Base-by-base conservation (phyloP, 352 stramenopile genomes). In the Phytopythium litorale region DNA sequence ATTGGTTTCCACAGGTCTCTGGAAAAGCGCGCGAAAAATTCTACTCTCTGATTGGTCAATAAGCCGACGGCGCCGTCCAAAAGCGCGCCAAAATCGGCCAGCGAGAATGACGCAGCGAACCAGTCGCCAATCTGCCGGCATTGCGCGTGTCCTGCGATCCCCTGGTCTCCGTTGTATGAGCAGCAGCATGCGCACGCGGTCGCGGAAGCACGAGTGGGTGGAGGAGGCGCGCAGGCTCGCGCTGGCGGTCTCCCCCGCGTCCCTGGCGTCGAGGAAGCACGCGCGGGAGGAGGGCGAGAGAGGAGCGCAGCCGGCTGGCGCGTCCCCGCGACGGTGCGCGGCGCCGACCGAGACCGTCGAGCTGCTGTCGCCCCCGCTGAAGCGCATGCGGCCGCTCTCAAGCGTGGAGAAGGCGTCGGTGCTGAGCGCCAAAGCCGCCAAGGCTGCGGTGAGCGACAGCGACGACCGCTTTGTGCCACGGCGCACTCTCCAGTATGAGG, bases 121-220 rank as follows among this genome's bases (percentile, higher is more conserved):
- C 53, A 58, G 4, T 58, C 15, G 35, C 35, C 35, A 49, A 48
- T 58, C 53, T 12, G 53, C 53, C 21, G 4, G 48, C 23, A 13
- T 13, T 18, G 9, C 12, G 23, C 46, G 23, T 11, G 11, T 9
- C 1, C 42, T 4, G 30, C 7, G 46, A 33, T 25, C 4, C 21
- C 5, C 46, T 11, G 4, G 2, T 0, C 23, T 3, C 1, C 21
- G 3, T 4, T 23, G 21, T 25, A 54, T 25, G 48, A 15, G 12
- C 12, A 54, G 12, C 25, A 21, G 13, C 3, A 70, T 70, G 64
- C 49, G 55, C 25, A 66, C 60, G 37, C 64, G 60, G 7, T 60
- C 64, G 53, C 59, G 52, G 42, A 37, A 23, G 32, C 55, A 28
- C 50, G 35, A 38, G 37, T 56, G 63, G 46, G 30, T n/a, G 46